These are phyloP conservation scores for Astragalus membranaceus DNA, from an alignment of 306 rosid genomes.

Conservation along the genomic window DNA sequence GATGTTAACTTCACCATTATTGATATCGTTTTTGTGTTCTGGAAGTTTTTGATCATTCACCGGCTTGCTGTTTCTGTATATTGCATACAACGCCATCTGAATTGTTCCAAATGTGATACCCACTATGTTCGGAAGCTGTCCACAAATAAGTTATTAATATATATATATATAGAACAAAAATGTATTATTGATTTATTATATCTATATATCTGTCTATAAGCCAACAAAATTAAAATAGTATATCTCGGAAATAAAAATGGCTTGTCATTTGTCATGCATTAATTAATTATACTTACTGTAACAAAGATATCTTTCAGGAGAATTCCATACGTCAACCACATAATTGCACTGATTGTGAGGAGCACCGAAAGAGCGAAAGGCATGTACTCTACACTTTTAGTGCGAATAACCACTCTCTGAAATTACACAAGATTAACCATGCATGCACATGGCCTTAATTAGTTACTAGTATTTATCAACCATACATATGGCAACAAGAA, in stretches of 20 bases:
- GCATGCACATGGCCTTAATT: neutral
- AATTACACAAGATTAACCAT: neutral
- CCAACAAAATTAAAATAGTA: neutral
- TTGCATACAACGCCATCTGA: conserved; percentile 61
- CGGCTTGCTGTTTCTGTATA: conserved; percentile 46
- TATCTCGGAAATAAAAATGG: neutral
- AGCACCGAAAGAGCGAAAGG: conserved; percentile 71
- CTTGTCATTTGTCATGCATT: neutral
- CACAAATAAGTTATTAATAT: neutral
- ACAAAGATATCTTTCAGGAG: conserved; percentile 64
- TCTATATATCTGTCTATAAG: neutral
- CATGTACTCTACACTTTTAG: conserved; percentile 98
- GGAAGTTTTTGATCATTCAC: conserved; percentile 45
- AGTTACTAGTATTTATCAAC: neutral
- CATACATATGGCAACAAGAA: neutral
- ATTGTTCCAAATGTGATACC: conserved; percentile 69
- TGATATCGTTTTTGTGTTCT: conserved; percentile 43
- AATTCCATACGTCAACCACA: conserved; percentile 73
- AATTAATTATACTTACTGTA: conserved; percentile 49
- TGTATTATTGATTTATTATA: neutral
- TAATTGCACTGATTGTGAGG: conserved; percentile 76
- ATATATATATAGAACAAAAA: neutral
- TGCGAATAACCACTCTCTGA: conserved; percentile 78
- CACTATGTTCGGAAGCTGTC: conserved; percentile 82
- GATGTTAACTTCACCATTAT: conserved; percentile 2